Evolutionary conservation across 768 basidiomycete species (phyloP), one percentile per base, ranked within the genome.

Genomic region (Lactarius deliciosus): DNA sequence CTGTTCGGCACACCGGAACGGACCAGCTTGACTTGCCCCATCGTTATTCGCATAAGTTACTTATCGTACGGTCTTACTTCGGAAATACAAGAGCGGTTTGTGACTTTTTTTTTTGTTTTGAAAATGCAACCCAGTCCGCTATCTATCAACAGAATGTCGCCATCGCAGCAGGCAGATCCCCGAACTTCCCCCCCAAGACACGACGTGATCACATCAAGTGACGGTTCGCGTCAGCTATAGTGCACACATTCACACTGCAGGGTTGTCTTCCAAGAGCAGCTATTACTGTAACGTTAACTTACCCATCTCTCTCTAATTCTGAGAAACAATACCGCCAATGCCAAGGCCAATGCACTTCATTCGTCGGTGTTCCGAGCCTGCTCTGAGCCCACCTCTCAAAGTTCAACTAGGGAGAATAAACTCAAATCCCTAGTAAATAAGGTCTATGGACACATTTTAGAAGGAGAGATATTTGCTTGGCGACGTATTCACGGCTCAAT

Each of bases 121-220:
- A 18, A 16, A 16, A 41, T 41, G 40, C 40, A 6, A 41, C 16
- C 6, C 16, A 7, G 16, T 41, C 41, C 15, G 2, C 41, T 40
- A 40, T 40, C 25, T 18, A 10, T 11, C n/a, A 40, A 56, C 15
- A 15, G 18, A 56, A 28, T 16, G 7, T 34, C 9, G 54, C 5
- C 28, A 34, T n/a, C 28, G 25, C 55, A 28, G 7, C 32, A 55
- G 28, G 5, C 54, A 55, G 13, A 6, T 28, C 32, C 34, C 34
- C 10, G 3, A 2, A 1, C 43, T 20, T 45, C 8, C 20, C 43
- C 43, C 18, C 2, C 20, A 2, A 43, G 43, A 10, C 9, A 57
- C 18, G 25, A 59, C 25, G n/a, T n/a, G n/a, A n/a, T n/a, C 64
- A 64, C 58, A 50, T 64, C 50, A 1, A 8, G 57, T 64, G 63